Evolutionary conservation across 306 rosid genomes (phyloP).

Genomic region (Luffa aegyptiaca): DNA sequence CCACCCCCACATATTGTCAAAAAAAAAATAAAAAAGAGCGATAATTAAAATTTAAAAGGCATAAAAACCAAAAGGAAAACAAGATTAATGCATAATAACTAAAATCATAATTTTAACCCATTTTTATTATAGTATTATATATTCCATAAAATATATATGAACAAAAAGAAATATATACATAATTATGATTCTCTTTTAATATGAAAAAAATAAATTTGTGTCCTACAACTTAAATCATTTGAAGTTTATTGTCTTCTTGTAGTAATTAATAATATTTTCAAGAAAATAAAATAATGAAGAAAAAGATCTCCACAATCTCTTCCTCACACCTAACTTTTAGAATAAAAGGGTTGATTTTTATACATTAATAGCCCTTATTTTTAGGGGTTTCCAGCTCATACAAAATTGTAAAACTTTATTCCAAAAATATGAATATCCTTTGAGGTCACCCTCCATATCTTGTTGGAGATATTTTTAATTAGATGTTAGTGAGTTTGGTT

Average conservation of each 20-base stretch:
- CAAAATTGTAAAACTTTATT: neutral
- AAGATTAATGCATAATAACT: too few relatives aligned
- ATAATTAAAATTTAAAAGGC: too few relatives aligned
- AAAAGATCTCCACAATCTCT: neutral
- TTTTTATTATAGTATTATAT: too few relatives aligned
- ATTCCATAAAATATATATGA: neutral
- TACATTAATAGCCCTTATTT: neutral
- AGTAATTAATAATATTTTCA: neutral
- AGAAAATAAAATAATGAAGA: neutral
- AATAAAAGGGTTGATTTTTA: neutral
- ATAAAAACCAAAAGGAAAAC: too few relatives aligned
- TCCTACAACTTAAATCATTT: neutral
- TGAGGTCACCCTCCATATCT: neutral
- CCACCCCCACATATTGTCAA: too few relatives aligned
- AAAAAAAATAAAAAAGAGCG: too few relatives aligned
- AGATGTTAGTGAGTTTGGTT: neutral
- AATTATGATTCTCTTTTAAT: neutral
- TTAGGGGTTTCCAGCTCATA: neutral
- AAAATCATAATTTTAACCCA: too few relatives aligned
- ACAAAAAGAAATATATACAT: neutral
- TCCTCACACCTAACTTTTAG: neutral
- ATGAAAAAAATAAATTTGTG: neutral
- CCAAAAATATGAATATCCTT: neutral
- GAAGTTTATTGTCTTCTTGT: neutral
- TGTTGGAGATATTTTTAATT: neutral